Evolutionary conservation across 2,329 filamentous ascomycete species (phyloP).

Genomic region (Dactylonectria estremocensis): DNA sequence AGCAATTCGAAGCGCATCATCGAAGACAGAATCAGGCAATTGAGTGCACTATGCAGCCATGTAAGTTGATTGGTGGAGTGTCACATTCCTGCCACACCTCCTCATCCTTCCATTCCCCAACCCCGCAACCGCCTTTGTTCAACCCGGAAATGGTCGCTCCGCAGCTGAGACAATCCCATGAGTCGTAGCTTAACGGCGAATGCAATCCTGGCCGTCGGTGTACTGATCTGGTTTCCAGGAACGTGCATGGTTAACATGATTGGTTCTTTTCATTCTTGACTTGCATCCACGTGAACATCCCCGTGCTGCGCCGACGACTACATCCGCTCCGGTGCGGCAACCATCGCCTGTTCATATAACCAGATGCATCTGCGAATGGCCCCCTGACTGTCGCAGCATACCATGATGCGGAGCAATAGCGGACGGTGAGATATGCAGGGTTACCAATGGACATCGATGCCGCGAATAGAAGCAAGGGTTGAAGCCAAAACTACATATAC

Average conservation of each 20-base stretch:
- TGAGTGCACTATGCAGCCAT: conserved; percentile 29
- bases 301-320: background rate
- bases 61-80: conserved; percentile 50
- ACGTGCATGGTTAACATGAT: conserved; percentile 1
- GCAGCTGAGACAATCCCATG: conserved; percentile 7
- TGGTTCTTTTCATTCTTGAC: conserved; percentile 6
- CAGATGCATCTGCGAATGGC: background rate
- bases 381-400: background rate
- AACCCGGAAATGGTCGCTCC: conserved; percentile 10
- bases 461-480: background rate
- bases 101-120: conserved; percentile 23
- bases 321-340: background rate
- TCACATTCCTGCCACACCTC: conserved; percentile 33
- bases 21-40: conserved; percentile 1
- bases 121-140: conserved; percentile 14
- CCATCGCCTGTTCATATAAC: background rate
- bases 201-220: conserved; percentile 7
- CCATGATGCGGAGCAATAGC: background rate
- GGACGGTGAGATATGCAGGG: background rate
- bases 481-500: too few relatives aligned
- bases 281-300: conserved; percentile 5
- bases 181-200: conserved; percentile 17
- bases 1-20: background rate
- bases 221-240: background rate
- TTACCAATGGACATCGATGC: background rate